Evolutionary conservation across 1,284 basidiomycete species (phyloP).

Genomic region (Athelia sp.): DNA sequence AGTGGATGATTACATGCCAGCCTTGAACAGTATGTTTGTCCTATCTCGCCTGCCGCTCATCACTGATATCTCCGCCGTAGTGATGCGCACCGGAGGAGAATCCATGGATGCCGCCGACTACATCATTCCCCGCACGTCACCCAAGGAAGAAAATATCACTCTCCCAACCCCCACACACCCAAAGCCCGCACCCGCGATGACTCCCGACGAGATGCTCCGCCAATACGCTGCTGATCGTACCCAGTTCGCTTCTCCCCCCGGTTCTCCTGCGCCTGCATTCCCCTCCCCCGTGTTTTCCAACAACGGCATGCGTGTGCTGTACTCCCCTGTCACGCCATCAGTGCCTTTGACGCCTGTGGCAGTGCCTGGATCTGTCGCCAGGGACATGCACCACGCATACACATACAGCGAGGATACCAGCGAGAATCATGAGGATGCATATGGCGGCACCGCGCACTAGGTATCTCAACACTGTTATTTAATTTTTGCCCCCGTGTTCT

Average conservation of each 20-base stretch:
- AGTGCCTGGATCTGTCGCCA: neutral
- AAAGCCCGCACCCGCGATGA: constrained; percentile 44
- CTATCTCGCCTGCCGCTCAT: neutral
- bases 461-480: no score
- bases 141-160: constrained; percentile 14
- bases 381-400: neutral
- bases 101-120: constrained; percentile 32
- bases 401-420: neutral
- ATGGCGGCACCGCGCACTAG: constrained; percentile 1
- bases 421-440: neutral
- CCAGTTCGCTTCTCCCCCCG: neutral
- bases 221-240: constrained; percentile 63
- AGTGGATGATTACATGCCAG: constrained; percentile 57
- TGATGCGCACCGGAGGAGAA: constrained; percentile 56
- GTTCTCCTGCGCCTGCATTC: constrained; percentile 17
- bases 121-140: constrained; percentile 22
- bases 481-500: no score
- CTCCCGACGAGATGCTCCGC: constrained; percentile 71
- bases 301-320: constrained; percentile 24
- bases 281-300: constrained; percentile 19
- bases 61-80: constrained; percentile 23
- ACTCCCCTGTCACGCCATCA: constrained; percentile 13
- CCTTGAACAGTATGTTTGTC: constrained; percentile 47
- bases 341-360: constrained; percentile 1
- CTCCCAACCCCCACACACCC: constrained; percentile 25